Evolutionary conservation across 768 basidiomycete genomes (phyloP).

Genomic region (Serendipita indica): DNA sequence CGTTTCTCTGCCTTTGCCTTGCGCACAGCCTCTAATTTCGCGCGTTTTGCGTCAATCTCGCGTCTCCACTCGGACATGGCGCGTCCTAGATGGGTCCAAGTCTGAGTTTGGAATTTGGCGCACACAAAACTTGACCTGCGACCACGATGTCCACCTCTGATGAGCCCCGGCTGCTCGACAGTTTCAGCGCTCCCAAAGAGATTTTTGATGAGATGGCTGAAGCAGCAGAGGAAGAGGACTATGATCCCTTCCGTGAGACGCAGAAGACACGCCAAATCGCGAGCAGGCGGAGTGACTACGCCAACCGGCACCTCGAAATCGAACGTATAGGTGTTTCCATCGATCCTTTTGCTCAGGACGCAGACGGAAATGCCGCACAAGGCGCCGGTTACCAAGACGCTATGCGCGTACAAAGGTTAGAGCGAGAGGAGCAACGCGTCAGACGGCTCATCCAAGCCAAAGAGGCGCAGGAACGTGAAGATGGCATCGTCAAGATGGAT

Average conservation of each 20-base stretch:
- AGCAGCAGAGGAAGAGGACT: slow-evolving; percentile 83
- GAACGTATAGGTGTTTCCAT: slow-evolving; percentile 71
- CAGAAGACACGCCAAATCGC: slow-evolving; percentile 89
- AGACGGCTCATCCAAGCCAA: slow-evolving; percentile 77
- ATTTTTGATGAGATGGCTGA: slow-evolving; percentile 87
- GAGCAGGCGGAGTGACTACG: slow-evolving; percentile 86
- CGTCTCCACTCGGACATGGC: slow-evolving; percentile 8
- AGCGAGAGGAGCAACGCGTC: slow-evolving; percentile 85
- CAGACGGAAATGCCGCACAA: slow-evolving; percentile 52
- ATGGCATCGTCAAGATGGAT: slow-evolving; percentile 63
- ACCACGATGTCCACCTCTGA: slow-evolving; percentile 3
- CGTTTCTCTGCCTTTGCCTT: neutral
- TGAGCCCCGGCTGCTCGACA: slow-evolving; percentile 61
- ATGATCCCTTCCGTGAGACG: slow-evolving; percentile 86
- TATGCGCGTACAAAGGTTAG: slow-evolving; percentile 79
- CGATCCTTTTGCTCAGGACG: slow-evolving; percentile 28
- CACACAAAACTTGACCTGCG: neutral
- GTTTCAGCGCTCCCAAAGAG: slow-evolving; percentile 86
- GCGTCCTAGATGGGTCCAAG: slow-evolving; percentile 10
- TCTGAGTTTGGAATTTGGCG: neutral
- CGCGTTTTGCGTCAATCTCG: neutral
- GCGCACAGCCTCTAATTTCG: neutral
- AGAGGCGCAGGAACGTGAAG: slow-evolving; percentile 60
- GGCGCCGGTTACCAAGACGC: slow-evolving; percentile 85
- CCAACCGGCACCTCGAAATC: slow-evolving; percentile 74